A percentile compares a stretch with the other conserved stretches of the same genome.
Conservation (phyloP, 1,284 basidiomycete species). For the Neonothopanus nambi region DNA sequence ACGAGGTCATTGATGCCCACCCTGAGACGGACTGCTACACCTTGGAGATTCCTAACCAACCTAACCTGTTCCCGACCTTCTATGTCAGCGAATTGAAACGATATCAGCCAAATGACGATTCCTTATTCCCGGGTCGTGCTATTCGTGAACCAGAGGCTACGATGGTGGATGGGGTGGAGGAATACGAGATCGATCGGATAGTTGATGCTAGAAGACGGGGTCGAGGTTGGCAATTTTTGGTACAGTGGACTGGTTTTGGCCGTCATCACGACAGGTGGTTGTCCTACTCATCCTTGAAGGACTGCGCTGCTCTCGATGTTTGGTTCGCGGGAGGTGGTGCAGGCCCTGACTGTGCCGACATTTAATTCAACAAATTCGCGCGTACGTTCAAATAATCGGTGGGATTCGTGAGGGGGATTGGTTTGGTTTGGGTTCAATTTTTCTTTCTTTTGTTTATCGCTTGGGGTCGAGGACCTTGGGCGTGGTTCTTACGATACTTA, state of each 20-base stretch:
- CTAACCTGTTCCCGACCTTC: slow-evolving; percentile 24
- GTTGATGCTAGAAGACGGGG: slow-evolving; percentile 2
- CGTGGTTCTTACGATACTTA: no score
- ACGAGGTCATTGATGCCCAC: slow-evolving; percentile 20
- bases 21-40: slow-evolving; percentile 23
- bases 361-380: no score
- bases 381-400: no score
- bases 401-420: no score
- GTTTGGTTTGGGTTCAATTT: no score
- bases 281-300: slow-evolving; percentile 16
- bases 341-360: no score
- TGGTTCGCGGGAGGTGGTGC: slow-evolving; percentile 7
- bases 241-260: slow-evolving; percentile 15
- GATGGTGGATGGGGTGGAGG: background rate
- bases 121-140: background rate
- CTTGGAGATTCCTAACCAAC: slow-evolving; percentile 23
- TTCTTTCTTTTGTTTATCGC: no score
- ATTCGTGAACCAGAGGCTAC: background rate
- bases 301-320: slow-evolving; percentile 15
- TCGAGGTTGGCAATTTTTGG: slow-evolving; percentile 10
- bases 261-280: slow-evolving; percentile 16
- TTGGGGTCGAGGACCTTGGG: no score
- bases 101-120: background rate
- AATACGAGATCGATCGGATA: slow-evolving; percentile 11
- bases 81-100: no score